Base-by-base conservation (phyloP, 345 rosid genomes). In the Lumnitzera littorea region DNA sequence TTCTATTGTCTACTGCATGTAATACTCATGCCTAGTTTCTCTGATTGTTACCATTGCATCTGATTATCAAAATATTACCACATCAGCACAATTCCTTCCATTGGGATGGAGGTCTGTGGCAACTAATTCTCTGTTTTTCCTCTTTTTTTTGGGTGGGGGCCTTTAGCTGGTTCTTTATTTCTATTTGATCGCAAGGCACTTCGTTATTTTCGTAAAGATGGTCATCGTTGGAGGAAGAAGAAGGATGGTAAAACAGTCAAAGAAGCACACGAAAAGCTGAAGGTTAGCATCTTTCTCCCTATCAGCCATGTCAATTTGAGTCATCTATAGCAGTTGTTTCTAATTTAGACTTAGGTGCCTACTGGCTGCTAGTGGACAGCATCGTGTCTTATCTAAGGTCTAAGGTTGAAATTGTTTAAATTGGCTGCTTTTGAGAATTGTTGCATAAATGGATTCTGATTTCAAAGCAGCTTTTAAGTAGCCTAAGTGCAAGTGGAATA, bases 221-320 rank as follows among this genome's bases (percentile, higher is more conserved):
- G 88, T 23, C 98, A 91, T 58, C 67, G 75, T 29, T 91, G 98
- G 98, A 91, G 88, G 80, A 91, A 91, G 82, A 91, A 91, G 70
- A 91, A 80, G 69, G 96, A 91, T 75, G 96, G 98, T 13, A 91
- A 88, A 73, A 91, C 98, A 13, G 89, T 88, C 66, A 83, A 77
- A 80, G 98, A 91, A 84, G 98, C 98, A 70, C 98, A 91, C 61
- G 98, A 91, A 76, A 91, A 91, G 87, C 78, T 91, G 72, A 91
- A 88, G 96, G 98, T 88, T 47, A 56, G 64, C 7, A 9, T 36
- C 43, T 36, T 36, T 1, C 43, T 36, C 11, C 11, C 43, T 9
- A 36, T 4, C 43, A 36, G 43, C 43, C 43, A 36, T 36, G 9
- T 36, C 43, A 36, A 20, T 36, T 36, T 36, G 43, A 36, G 43